A percentile compares a stretch with the other conserved stretches of the same genome.
These are phyloP conservation scores for Podospora tetraspora DNA, from an alignment of 495 filamentous ascomycete species.

Conservation along the genomic window DNA sequence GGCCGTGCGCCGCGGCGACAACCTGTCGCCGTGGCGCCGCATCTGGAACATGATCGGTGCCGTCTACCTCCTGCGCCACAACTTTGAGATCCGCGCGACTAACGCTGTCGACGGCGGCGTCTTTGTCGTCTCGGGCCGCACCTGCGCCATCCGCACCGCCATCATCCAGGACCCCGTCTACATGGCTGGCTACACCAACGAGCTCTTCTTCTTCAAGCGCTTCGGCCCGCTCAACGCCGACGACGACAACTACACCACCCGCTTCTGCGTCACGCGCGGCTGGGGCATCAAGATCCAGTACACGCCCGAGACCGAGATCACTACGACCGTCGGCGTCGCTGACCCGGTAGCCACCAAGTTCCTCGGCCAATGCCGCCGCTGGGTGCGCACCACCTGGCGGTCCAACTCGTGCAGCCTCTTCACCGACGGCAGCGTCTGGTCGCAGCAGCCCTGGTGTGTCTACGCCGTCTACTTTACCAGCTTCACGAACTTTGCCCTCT, in stretches of 20 bases:
- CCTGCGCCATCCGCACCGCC: conserved; percentile 42
- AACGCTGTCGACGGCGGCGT: conserved; percentile 53
- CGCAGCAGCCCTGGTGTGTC: conserved; percentile 53
- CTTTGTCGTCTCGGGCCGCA: conserved; percentile 52
- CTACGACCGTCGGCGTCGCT: conserved; percentile 51
- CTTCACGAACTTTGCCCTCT: conserved; percentile 54
- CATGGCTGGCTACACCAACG: conserved; percentile 50
- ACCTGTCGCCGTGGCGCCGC: conserved; percentile 25
- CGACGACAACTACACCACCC: conserved; percentile 67
- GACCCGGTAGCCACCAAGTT: conserved; percentile 44
- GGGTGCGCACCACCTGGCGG: conserved; percentile 62
- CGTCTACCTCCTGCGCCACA: conserved; percentile 51
- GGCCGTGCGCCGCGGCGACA: conserved; percentile 34
- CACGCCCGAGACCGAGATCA: conserved; percentile 50
- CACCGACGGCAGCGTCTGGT: conserved; percentile 30
- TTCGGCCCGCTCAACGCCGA: conserved; percentile 53
- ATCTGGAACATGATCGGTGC: conserved; percentile 51
- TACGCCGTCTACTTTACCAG: conserved; percentile 58
- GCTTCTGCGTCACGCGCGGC: conserved; percentile 51
- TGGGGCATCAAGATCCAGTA: conserved; percentile 62
- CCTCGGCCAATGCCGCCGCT: conserved; percentile 54
- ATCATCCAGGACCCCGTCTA: conserved; percentile 45
- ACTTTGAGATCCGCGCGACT: conserved; percentile 52
- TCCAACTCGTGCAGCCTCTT: conserved; percentile 55
- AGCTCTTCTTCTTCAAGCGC: conserved; percentile 47